Percentiles rank a stretch among this genome's conserved stretches.
Evolutionary conservation across 768 basidiomycete genomes (phyloP).

Genomic region (Calocybe gangraenosa): DNA sequence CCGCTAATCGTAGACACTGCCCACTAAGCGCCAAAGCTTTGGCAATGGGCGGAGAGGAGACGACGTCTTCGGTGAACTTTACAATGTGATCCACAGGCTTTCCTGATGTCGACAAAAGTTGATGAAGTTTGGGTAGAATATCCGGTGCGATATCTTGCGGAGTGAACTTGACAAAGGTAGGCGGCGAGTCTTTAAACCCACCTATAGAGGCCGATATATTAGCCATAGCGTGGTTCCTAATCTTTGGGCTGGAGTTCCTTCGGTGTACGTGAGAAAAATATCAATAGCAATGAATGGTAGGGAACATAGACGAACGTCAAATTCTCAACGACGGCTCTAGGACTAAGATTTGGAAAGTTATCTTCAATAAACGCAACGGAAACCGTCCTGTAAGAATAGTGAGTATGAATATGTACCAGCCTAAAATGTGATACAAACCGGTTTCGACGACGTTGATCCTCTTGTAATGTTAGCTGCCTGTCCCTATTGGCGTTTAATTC

Average conservation of each 20-base stretch:
- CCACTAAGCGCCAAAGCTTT: slow-evolving; percentile 15
- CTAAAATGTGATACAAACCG: slow-evolving; percentile 5
- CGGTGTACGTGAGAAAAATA: not conserved
- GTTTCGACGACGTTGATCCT: slow-evolving; percentile 13
- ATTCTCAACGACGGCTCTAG: slow-evolving; percentile 15
- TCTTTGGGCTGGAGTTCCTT: slow-evolving; percentile 15
- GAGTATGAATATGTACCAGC: not conserved
- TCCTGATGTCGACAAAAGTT: slow-evolving; percentile 11
- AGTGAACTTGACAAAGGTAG: slow-evolving; percentile 13
- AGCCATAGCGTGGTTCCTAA: slow-evolving; percentile 18
- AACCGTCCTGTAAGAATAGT: slow-evolving; percentile 7
- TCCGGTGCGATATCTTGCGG: slow-evolving; percentile 14
- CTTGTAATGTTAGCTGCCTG: slow-evolving; percentile 6
- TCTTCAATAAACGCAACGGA: slow-evolving; percentile 16
- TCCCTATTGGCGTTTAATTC: slow-evolving; percentile 6
- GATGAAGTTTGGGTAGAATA: slow-evolving; percentile 17
- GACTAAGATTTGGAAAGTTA: slow-evolving; percentile 8
- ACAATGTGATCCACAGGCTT: slow-evolving; percentile 10
- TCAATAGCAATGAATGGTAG: not conserved
- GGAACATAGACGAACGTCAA: slow-evolving; percentile 12
- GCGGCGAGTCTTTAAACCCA: slow-evolving; percentile 9
- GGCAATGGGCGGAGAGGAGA: slow-evolving; percentile 15
- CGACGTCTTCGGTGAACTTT: slow-evolving; percentile 11
- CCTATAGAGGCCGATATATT: slow-evolving; percentile 15
- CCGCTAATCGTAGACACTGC: slow-evolving; percentile 12